These are phyloP conservation scores for Fusarium ramigenum DNA, from an alignment of 2,329 filamentous ascomycete species.

Conservation along the genomic window DNA sequence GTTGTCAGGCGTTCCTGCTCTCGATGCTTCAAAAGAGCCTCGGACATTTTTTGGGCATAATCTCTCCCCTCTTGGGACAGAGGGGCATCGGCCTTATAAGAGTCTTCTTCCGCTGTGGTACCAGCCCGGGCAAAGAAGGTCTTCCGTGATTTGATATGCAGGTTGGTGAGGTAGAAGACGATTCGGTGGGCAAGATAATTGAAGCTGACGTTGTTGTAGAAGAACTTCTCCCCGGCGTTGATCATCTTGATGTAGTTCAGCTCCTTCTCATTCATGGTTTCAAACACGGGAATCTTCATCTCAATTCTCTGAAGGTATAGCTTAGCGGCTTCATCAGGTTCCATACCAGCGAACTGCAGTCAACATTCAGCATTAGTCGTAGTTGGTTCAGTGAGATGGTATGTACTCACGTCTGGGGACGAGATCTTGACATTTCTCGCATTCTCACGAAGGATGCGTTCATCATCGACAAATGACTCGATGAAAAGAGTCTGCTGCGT, in stretches of 20 bases:
- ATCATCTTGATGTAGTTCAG: constrained; percentile 99
- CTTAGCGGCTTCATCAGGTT: constrained; percentile 88
- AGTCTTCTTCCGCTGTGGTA: constrained; percentile 85
- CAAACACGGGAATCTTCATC: constrained; percentile 92
- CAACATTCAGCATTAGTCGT: constrained; percentile 7
- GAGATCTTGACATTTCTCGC: constrained; percentile 97
- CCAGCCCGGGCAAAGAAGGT: constrained; percentile 94
- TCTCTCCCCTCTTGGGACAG: constrained; percentile 81
- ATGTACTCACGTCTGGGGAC: constrained; percentile 80
- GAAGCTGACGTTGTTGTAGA: constrained; percentile 97
- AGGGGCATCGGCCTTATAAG: constrained; percentile 89
- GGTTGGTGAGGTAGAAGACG: constrained; percentile 96
- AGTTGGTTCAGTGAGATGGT: not conserved
- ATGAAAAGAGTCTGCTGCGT: constrained; percentile 84
- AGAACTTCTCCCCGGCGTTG: constrained; percentile 91
- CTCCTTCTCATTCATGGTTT: constrained; percentile 94
- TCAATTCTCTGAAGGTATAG: constrained; percentile 92
- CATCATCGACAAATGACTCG: constrained; percentile 93
- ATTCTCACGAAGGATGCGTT: constrained; percentile 94
- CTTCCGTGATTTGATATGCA: constrained; percentile 94
- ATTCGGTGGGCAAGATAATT: constrained; percentile 97
- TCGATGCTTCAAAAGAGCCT: constrained; percentile 82
- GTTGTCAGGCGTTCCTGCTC: constrained; percentile 79
- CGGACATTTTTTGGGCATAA: constrained; percentile 87
- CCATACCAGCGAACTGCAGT: constrained; percentile 84